These are phyloP conservation scores for Skeletonema potamos DNA, from an alignment of 108 stramenopile species.

Conservation along the genomic window DNA sequence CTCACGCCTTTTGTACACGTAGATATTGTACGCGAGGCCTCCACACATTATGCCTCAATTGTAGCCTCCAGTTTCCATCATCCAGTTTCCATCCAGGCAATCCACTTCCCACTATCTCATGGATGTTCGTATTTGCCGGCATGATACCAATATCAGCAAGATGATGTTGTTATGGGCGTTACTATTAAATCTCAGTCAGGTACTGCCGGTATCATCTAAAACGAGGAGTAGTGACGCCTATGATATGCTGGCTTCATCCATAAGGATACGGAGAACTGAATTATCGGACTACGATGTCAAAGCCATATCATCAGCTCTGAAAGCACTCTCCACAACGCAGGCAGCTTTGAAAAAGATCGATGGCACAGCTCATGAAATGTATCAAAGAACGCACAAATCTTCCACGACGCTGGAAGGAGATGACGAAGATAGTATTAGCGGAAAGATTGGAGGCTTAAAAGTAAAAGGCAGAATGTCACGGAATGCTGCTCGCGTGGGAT, in stretches of 20 bases:
- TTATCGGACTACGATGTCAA: slow-evolving; percentile 6
- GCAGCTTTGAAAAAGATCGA: slow-evolving; percentile 77
- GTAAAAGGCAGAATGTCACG: slow-evolving; percentile 75
- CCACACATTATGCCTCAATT: too few species aligned
- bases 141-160: too few species aligned
- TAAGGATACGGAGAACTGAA: neutral
- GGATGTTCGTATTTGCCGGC: too few species aligned
- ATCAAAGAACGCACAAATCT: slow-evolving; percentile 71
- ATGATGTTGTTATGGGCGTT: neutral
- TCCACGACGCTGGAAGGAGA: slow-evolving; percentile 23
- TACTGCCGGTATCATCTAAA: neutral
- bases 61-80: too few species aligned
- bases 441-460: slow-evolving; percentile 39
- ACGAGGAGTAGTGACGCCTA: neutral
- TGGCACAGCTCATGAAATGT: slow-evolving; percentile 80
- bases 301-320: slow-evolving; percentile 34
- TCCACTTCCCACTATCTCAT: too few species aligned
- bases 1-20: too few species aligned
- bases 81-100: too few species aligned
- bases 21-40: too few species aligned
- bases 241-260: neutral
- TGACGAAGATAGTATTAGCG: slow-evolving; percentile 1
- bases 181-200: neutral
- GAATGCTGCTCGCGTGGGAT: slow-evolving; percentile 65
- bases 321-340: slow-evolving; percentile 60